phyloP scores from a whole-genome alignment of 2,329 filamentous ascomycete species.

The Magnaporthales sp. region DNA sequence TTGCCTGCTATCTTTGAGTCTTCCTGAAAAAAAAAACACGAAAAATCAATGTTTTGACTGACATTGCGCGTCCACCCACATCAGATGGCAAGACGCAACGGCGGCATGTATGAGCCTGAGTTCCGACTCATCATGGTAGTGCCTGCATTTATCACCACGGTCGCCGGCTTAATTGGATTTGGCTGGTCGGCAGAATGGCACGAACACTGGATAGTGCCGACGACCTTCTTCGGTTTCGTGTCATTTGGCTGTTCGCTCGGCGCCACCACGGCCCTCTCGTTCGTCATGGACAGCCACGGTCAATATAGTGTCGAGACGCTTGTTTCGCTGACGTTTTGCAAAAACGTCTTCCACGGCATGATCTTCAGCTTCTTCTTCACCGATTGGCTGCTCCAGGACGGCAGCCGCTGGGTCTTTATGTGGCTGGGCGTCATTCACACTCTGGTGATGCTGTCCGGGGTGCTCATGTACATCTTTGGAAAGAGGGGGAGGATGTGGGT shows the following conservation, averaged over 20 bases:
- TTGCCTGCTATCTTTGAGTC: neutral
- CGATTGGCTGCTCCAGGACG: constrained; percentile 68
- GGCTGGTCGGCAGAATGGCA: constrained; percentile 78
- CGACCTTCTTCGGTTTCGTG: constrained; percentile 83
- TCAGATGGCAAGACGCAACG: constrained; percentile 74
- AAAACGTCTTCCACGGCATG: constrained; percentile 87
- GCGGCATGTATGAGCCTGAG: constrained; percentile 92
- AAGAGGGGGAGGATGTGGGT: constrained; percentile 95
- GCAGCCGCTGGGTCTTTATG: constrained; percentile 70
- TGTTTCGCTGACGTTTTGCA: constrained; percentile 89
- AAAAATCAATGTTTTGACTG: too few species aligned
- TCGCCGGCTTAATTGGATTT: constrained; percentile 85
- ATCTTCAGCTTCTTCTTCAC: constrained; percentile 86
- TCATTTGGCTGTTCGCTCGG: constrained; percentile 89
- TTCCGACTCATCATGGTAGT: constrained; percentile 83
- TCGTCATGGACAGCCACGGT: constrained; percentile 86
- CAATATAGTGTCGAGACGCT: constrained; percentile 91
- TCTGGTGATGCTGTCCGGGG: constrained; percentile 60
- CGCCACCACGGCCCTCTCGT: constrained; percentile 86
- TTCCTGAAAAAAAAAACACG: too few species aligned
- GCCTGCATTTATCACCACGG: constrained; percentile 69
- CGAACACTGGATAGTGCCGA: constrained; percentile 84
- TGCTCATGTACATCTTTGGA: constrained; percentile 92
- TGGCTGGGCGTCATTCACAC: constrained; percentile 83
- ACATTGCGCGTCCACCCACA: too few species aligned